phyloP scores from a whole-genome alignment of 2,329 filamentous ascomycete species.

The Lasiodiplodia sp. region DNA sequence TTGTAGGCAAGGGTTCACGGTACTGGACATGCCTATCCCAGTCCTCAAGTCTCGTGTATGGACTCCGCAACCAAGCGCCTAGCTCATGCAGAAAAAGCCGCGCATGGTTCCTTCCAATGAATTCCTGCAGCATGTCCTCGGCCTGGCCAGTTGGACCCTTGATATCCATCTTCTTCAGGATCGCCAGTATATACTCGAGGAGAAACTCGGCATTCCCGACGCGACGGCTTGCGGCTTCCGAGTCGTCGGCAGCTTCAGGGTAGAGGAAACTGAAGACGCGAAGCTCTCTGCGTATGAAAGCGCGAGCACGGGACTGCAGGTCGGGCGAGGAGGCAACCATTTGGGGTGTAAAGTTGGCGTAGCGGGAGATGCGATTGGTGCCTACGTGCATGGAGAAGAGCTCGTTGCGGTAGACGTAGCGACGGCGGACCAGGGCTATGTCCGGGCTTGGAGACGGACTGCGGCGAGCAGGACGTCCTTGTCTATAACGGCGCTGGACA shows the following conservation, averaged over 20 bases:
- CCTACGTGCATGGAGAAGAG: slow-evolving; percentile 84
- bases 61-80: slow-evolving; percentile 81
- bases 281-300: slow-evolving; percentile 84
- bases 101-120: slow-evolving; percentile 76
- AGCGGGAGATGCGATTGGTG: slow-evolving; percentile 77
- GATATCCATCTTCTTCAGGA: slow-evolving; percentile 82
- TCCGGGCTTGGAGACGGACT: slow-evolving; percentile 39
- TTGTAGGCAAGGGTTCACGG: slow-evolving; percentile 35
- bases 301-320: slow-evolving; percentile 77
- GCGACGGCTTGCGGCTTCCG: slow-evolving; percentile 50
- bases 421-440: slow-evolving; percentile 65
- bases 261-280: slow-evolving; percentile 79
- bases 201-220: slow-evolving; percentile 81
- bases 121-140: slow-evolving; percentile 79
- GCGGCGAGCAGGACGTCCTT: slow-evolving; percentile 16
- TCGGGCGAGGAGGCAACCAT: slow-evolving; percentile 69
- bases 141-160: slow-evolving; percentile 80
- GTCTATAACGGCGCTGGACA: slow-evolving; percentile 1
- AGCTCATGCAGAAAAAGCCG: slow-evolving; percentile 85
- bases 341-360: slow-evolving; percentile 74
- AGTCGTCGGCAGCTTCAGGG: slow-evolving; percentile 34
- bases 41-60: slow-evolving; percentile 71
- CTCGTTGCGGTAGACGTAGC: slow-evolving; percentile 74
- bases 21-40: slow-evolving; percentile 89
- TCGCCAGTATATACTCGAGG: slow-evolving; percentile 83